Percentiles rank a stretch among this genome's conserved stretches.
Evolutionary conservation across 2,329 filamentous ascomycete species (phyloP).

Genomic region (Stemphylium lycopersici): DNA sequence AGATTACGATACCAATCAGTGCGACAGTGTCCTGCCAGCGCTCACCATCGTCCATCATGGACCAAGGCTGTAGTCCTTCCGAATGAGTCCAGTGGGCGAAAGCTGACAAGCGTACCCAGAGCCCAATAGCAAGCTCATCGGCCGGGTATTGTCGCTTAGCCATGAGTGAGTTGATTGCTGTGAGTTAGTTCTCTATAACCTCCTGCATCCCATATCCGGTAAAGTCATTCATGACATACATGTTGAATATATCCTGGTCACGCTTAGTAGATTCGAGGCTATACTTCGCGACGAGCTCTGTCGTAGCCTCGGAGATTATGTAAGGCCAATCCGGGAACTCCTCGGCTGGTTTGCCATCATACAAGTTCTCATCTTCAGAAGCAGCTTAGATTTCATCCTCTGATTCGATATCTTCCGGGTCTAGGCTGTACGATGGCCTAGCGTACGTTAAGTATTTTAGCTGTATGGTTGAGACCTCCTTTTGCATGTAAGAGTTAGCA

Average conservation of each 20-base stretch:
- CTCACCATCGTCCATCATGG: constrained; percentile 11
- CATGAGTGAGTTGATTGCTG: constrained; percentile 11
- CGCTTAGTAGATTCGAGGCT: constrained; percentile 9
- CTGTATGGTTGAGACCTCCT: constrained; percentile 1
- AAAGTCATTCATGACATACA: constrained; percentile 17
- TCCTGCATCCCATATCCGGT: constrained; percentile 10
- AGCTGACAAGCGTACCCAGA: constrained; percentile 15
- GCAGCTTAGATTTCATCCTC: not conserved
- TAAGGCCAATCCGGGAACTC: constrained; percentile 10
- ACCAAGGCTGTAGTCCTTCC: constrained; percentile 11
- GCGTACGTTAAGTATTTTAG: constrained; percentile 2
- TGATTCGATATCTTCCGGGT: not conserved
- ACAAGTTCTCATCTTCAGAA: not conserved
- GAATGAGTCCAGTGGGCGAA: constrained; percentile 11
- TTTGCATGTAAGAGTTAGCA: not conserved
- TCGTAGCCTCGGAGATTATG: constrained; percentile 9
- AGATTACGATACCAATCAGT: constrained; percentile 14
- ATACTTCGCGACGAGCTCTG: constrained; percentile 4
- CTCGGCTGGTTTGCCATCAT: constrained; percentile 4
- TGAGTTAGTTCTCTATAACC: constrained; percentile 9
- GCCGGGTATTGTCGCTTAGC: not conserved
- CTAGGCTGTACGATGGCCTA: not conserved
- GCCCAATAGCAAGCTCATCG: constrained; percentile 7
- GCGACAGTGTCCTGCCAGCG: constrained; percentile 7
- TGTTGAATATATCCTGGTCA: constrained; percentile 11